Evolutionary conservation across 257 asterid genomes (phyloP), one percentile per base, ranked within the genome.

Genomic region (Striga asiatica): DNA sequence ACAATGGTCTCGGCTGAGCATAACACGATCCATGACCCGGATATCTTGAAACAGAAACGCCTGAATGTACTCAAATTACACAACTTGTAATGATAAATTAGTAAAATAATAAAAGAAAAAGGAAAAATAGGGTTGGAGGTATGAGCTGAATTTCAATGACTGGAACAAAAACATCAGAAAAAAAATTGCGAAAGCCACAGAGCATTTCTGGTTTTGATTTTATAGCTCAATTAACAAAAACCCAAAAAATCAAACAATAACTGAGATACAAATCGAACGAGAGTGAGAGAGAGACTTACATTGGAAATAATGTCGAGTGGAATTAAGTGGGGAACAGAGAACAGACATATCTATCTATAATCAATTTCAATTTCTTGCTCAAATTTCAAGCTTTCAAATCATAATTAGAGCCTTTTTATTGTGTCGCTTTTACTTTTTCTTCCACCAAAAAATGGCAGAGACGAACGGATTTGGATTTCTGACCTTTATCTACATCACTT

Each of bases 41-140:
- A 65, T 52, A 45, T 59, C 53, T 34, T 22, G 66, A 66, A 66
- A 67, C 56, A 54, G 64, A 41, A 28, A 45, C 54, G 58, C 76
- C 94, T 77, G 74, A 66, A n/a, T n/a, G n/a, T n/a, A n/a, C n/a
- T n/a, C n/a, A 63, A 56, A 70, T 49, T 34, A 34, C 65, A 55
- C 27, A 35, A 55, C 42, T 34, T 7, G 9, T 29, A 29, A 5
- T 29, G 23, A 41, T 8, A 56, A 3, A 21, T 9, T 22, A 9
- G 49, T 3, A n/a, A n/a, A n/a, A n/a, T n/a, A n/a, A n/a, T n/a
- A n/a, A n/a, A n/a, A n/a, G n/a, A n/a, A n/a, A n/a, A n/a, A n/a
- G n/a, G n/a, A n/a, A n/a, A n/a, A n/a, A n/a, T n/a, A n/a, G n/a
- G n/a, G n/a, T n/a, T n/a, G n/a, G n/a, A n/a, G n/a, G n/a, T n/a